These are phyloP conservation scores for Camelina neglecta DNA, from an alignment of 345 rosid genomes.

Conservation along the genomic window DNA sequence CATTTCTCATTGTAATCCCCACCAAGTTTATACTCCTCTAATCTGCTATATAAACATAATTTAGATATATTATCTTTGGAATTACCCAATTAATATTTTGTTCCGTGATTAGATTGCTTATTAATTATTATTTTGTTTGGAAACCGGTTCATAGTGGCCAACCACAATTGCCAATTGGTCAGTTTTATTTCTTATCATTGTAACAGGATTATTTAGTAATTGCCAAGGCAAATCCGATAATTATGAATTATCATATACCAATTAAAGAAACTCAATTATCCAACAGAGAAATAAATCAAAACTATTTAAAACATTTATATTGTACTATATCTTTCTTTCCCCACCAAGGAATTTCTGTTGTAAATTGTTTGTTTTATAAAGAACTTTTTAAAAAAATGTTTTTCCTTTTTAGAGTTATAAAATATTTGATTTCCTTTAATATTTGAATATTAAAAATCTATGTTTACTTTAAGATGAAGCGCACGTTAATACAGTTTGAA, in stretches of 20 bases:
- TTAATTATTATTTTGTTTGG: not conserved
- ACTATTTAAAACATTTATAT: not conserved
- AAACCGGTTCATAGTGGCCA: not conserved
- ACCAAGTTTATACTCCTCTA: not conserved
- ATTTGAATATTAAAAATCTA: not conserved
- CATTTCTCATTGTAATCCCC: not conserved
- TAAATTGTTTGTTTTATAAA: conserved; percentile 1
- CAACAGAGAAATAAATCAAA: conserved; percentile 19
- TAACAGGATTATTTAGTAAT: not conserved
- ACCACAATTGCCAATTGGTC: not conserved
- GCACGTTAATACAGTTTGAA: conserved; percentile 47
- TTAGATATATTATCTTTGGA: not conserved
- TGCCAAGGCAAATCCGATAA: not conserved
- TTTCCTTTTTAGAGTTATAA: not conserved
- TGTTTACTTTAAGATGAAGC: conserved; percentile 49
- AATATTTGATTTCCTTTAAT: conserved; percentile 27
- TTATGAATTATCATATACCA: not conserved
- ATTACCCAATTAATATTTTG: not conserved
- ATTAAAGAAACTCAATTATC: conserved; percentile 26
- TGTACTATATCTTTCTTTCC: not conserved
- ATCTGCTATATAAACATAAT: not conserved
- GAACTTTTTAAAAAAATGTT: not conserved
- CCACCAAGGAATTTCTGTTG: not conserved
- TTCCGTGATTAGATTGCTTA: not conserved
- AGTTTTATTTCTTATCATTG: not conserved